Evolutionary conservation across 1,284 basidiomycete genomes (phyloP).

Genomic region (Lentinula novae-zelandiae): DNA sequence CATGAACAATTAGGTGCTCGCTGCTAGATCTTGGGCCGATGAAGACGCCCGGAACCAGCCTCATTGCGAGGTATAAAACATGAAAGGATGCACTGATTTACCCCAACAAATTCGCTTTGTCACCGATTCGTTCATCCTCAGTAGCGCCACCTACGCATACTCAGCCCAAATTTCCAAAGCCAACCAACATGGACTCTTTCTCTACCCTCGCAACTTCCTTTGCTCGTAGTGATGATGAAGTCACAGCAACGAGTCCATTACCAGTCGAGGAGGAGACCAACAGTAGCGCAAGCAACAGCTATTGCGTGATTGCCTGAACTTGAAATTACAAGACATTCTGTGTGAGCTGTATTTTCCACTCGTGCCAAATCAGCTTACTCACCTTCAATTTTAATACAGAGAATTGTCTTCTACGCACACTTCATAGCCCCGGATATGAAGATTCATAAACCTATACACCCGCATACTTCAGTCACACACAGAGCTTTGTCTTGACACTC

Average conservation of each 20-base stretch:
- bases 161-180: background rate
- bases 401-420: background rate
- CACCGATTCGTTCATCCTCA: background rate
- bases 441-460: background rate
- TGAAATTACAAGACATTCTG: background rate
- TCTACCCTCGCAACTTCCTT: background rate
- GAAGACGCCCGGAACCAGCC: background rate
- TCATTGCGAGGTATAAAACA: background rate
- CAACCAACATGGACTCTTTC: constrained; percentile 6
- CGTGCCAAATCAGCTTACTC: background rate
- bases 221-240: background rate
- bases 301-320: constrained; percentile 6
- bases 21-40: background rate
- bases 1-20: background rate
- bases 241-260: background rate
- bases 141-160: background rate
- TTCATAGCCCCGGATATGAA: background rate
- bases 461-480: background rate
- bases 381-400: background rate
- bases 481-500: background rate
- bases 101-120: constrained; percentile 1
- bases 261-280: constrained; percentile 7
- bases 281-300: background rate
- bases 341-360: background rate
- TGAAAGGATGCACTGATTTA: background rate